Base-by-base conservation (phyloP, 148 eudicot species). In the Amaranthus palmeri region DNA sequence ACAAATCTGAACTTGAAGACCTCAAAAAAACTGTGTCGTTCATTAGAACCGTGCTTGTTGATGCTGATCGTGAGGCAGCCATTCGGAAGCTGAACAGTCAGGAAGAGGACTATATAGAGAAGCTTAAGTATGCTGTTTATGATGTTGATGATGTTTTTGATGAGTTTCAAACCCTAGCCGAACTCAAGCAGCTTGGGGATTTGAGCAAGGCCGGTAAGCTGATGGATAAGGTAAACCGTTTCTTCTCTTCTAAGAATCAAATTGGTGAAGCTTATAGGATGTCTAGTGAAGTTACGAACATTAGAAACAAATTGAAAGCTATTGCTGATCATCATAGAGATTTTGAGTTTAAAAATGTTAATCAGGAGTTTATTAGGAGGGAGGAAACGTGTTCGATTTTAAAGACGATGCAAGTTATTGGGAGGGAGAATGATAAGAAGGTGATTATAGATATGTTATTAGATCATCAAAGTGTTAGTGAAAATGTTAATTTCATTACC, bases 111-210 rank as follows among this genome's bases (percentile, higher is more conserved):
- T 72, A 56, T 44, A 8, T 77, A 8, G 54, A 67, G 51, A 63
- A 59, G 54, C 53, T 77, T 54, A 66, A 67, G 55, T 71, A 72
- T 6, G 72, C 13, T 18, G 60, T 77, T 18, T 67, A 72, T 43
- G 76, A 77, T 9, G 61, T 61, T 42, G 76, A 72, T 4, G 76
- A 77, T 67, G 9, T 77, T 54, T 55, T 72, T 9, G 80, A 77
- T 60, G 67, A 50, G 41, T 66, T 72, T 5, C 6, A 17, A 8
- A 77, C 75, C 15, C 50, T n/a, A 4, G 50, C 43, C 13, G 7
- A 9, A 44, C 53, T 49, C 36, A 25, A 25, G 36, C 36, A 25
- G 36, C 36, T 25, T 25, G 36, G 36, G 36, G 36, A 25, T 25
- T 25, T 25, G 36, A 25, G 36, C 36, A 25, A 25, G 36, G 36